Percentiles rank a stretch among this genome's conserved stretches.
Evolutionary conservation across 192 early-diverging fungal genomes (phyloP).

Genomic region (Coemansia sp.): DNA sequence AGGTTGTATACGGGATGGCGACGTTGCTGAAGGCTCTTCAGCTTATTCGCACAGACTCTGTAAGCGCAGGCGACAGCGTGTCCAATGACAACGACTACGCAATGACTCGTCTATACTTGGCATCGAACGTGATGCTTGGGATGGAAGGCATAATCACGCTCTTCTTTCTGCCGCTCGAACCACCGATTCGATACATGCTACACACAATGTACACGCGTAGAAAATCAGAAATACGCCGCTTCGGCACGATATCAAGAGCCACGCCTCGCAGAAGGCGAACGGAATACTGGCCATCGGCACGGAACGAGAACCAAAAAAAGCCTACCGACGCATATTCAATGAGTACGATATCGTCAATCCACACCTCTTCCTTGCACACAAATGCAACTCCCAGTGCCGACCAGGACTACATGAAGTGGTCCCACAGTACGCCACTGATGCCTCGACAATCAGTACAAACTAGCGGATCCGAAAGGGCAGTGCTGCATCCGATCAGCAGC

Average conservation of each 20-base stretch:
- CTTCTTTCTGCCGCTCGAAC: constrained; percentile 45
- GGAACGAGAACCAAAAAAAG: not conserved
- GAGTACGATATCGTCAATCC: not conserved
- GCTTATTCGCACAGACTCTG: constrained; percentile 18
- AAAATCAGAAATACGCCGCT: constrained; percentile 22
- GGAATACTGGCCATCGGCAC: constrained; percentile 23
- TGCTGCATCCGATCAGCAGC: not conserved
- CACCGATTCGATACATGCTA: constrained; percentile 48
- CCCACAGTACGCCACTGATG: constrained; percentile 1
- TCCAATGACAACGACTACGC: constrained; percentile 8
- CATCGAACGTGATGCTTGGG: constrained; percentile 45
- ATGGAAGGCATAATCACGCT: constrained; percentile 48
- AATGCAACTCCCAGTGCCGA: not conserved
- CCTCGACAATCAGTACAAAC: not conserved
- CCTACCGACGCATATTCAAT: not conserved
- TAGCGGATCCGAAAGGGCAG: not conserved
- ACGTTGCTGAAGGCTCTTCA: constrained; percentile 23
- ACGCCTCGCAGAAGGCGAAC: constrained; percentile 10
- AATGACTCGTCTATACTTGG: constrained; percentile 36
- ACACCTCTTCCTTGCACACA: not conserved
- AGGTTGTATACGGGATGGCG: constrained; percentile 45
- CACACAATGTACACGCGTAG: constrained; percentile 33
- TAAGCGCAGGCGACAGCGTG: not conserved
- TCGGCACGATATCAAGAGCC: constrained; percentile 19
- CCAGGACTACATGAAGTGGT: not conserved